These are phyloP conservation scores for Catunica adiposa DNA, from an alignment of 2,329 filamentous ascomycete genomes.

Conservation along the genomic window DNA sequence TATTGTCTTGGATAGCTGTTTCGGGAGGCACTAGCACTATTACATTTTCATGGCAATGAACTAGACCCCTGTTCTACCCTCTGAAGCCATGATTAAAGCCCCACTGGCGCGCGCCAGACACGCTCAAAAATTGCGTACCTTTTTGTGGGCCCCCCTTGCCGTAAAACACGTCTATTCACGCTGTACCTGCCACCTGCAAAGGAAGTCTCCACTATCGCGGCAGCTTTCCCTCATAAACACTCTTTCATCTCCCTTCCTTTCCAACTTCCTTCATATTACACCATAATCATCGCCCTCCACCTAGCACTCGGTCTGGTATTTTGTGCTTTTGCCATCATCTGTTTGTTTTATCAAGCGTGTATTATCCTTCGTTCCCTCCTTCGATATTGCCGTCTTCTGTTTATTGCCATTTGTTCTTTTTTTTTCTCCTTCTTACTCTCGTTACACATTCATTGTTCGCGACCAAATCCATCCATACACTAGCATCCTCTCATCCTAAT, in stretches of 20 bases:
- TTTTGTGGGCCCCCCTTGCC: constrained; percentile 10
- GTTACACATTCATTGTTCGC: constrained; percentile 14
- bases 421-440: constrained; percentile 17
- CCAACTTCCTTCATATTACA: constrained; percentile 6
- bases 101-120: constrained; percentile 14
- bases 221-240: constrained; percentile 14
- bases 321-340: constrained; percentile 9
- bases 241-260: constrained; percentile 9
- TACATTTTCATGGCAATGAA: neutral
- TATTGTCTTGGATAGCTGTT: neutral
- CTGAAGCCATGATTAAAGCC: neutral
- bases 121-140: constrained; percentile 17
- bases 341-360: constrained; percentile 15
- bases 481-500: constrained; percentile 5
- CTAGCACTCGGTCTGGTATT: constrained; percentile 11
- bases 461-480: constrained; percentile 15
- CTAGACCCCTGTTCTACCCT: neutral
- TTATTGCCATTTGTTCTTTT: constrained; percentile 16
- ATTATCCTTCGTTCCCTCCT: constrained; percentile 13
- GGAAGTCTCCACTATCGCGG: constrained; percentile 14
- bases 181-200: constrained; percentile 8
- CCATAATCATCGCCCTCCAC: neutral
- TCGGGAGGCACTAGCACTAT: neutral
- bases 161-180: constrained; percentile 11
- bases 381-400: constrained; percentile 14